These are phyloP conservation scores for Cicer cuneatum DNA, from an alignment of 306 rosid genomes.

Conservation along the genomic window DNA sequence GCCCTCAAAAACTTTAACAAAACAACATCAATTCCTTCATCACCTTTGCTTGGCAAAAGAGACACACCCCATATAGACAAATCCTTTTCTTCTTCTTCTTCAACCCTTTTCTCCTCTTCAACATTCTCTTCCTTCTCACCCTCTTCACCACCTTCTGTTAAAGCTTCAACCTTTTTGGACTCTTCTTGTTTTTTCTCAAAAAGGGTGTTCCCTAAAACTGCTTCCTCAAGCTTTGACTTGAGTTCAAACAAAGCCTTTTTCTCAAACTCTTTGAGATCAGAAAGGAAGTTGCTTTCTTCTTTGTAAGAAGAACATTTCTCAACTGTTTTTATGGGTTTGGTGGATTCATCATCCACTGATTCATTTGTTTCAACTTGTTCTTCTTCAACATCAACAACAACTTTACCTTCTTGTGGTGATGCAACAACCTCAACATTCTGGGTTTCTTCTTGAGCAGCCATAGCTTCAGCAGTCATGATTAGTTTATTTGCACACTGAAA, in stretches of 20 bases:
- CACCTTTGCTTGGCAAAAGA: constrained; percentile 52
- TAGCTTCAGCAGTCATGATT: constrained; percentile 47
- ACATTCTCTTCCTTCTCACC: constrained; percentile 33
- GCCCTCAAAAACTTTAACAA: constrained; percentile 59
- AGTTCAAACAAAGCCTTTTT: constrained; percentile 50
- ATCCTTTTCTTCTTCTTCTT: constrained; percentile 18
- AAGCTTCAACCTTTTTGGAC: constrained; percentile 28
- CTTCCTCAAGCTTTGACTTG: constrained; percentile 55
- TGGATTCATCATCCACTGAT: constrained; percentile 23
- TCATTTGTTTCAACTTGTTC: constrained; percentile 13
- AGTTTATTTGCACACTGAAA: constrained; percentile 20
- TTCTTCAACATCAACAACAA: constrained; percentile 37
- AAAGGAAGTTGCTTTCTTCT: constrained; percentile 58
- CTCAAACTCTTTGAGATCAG: constrained; percentile 59
- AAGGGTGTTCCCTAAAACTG: constrained; percentile 42
- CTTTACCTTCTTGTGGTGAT: constrained; percentile 23
- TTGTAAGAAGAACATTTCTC: constrained; percentile 52
- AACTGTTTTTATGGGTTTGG: constrained; percentile 29
- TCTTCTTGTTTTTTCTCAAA: constrained; percentile 45
- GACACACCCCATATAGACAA: constrained; percentile 57
- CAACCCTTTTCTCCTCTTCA: background rate
- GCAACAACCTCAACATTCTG: constrained; percentile 38
- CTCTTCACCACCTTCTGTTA: background rate
- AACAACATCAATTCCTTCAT: constrained; percentile 48
- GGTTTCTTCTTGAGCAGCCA: constrained; percentile 41